Evolutionary conservation across 306 rosid species (phyloP).

Genomic region (Castanopsis chinensis): DNA sequence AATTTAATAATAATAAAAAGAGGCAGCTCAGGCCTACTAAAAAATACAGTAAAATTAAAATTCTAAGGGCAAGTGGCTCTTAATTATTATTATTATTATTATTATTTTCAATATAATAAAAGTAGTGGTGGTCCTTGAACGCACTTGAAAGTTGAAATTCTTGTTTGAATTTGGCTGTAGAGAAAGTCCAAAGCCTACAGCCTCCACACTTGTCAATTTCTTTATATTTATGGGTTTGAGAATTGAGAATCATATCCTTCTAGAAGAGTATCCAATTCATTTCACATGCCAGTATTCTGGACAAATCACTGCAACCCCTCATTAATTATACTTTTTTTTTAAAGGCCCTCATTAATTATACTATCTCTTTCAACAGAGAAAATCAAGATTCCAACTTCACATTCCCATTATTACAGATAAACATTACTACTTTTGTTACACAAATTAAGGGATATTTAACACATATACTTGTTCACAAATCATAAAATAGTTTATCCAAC

Average conservation of each 20-base stretch:
- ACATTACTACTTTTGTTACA: not conserved
- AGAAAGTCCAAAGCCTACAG: not conserved
- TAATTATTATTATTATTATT: no score
- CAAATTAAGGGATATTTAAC: not conserved
- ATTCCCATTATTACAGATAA: not conserved
- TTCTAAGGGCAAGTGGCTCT: no score
- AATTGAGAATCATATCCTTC: slow-evolving; percentile 14
- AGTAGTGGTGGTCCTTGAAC: not conserved
- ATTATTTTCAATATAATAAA: not conserved
- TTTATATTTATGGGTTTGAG: not conserved
- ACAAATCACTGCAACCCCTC: no score
- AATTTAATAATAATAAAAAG: no score
- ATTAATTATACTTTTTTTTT: not conserved
- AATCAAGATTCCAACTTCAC: not conserved
- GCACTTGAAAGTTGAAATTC: not conserved
- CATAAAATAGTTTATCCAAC: no score
- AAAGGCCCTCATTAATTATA: not conserved
- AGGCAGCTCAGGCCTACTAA: no score
- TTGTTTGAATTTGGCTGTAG: slow-evolving; percentile 11
- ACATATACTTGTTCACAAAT: no score
- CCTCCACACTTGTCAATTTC: not conserved
- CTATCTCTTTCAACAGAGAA: not conserved
- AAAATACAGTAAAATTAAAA: no score
- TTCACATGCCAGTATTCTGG: not conserved
- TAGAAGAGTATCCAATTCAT: slow-evolving; percentile 11